Evolutionary conservation across 1,284 basidiomycete species (phyloP), one percentile per base, ranked within the genome.

Genomic region (Melanopsichium pennsylvanicum): DNA sequence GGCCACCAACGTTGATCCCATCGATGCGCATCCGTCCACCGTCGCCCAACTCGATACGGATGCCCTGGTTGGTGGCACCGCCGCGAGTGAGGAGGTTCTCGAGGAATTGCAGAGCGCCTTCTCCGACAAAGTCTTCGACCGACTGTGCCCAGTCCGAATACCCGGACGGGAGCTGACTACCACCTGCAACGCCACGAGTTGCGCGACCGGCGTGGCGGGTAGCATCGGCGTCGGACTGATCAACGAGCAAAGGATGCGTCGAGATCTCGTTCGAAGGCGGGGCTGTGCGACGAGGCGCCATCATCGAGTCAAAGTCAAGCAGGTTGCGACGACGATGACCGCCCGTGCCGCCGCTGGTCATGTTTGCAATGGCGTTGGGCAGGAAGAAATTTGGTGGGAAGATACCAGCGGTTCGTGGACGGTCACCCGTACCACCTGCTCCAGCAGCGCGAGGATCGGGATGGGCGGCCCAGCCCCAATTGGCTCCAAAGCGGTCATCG

Each of bases 201-300:
- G 44, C 37, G 18, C 52, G 56, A 2, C 56, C 55, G 2, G 64
- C 58, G 12, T 57, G 64, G 26, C 56, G 66, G 43, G 26, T 54
- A 23, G 51, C 68, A 29, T 62, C 61, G 2, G 46, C 50, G 13
- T 60, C 57, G 12, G 67, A 59, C 26, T 66, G 61, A 37, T 95
- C 90, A 27, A 90, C 78, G 11, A 96, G 86, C 10, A 96, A 84
- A 3, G 93, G 93, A 79, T 96, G 93, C 0, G 88, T 88, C 12
- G 88, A 70, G 26, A 80, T 63, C 33, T 67, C 67, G 26, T 70
- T 54, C 8, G 44, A 47, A 2, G 50, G 44, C n/a, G 51, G 35
- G 4, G 50, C 45, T 33, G 36, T 44, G 31, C 62, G 62, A 33
- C 68, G 58, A 44, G 61, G 68, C 2, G 48, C 64, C 44, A 64